phyloP scores from a whole-genome alignment of 495 filamentous ascomycete genomes.

The Penicillium silybi region DNA sequence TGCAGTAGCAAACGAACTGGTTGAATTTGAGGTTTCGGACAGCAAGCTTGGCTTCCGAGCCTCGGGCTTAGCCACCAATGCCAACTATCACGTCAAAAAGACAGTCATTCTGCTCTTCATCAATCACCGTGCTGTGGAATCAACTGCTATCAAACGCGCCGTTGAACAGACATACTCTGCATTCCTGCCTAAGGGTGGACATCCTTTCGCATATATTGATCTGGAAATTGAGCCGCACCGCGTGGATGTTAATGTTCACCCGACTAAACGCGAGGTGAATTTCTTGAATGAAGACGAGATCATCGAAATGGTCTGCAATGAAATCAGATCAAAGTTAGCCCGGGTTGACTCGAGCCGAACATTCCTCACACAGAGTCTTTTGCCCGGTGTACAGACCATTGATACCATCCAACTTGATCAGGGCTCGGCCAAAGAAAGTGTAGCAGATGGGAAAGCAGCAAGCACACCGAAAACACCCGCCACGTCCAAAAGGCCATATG shows the following conservation, averaged over 20 bases:
- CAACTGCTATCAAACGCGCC: slow-evolving; percentile 80
- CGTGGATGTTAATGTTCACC: slow-evolving; percentile 97
- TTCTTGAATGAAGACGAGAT: slow-evolving; percentile 98
- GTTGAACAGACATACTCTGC: slow-evolving; percentile 86
- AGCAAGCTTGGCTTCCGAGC: slow-evolving; percentile 78
- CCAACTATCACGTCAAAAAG: slow-evolving; percentile 93
- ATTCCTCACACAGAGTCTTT: slow-evolving; percentile 87
- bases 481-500: slow-evolving; percentile 62
- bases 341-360: slow-evolving; percentile 93
- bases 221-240: slow-evolving; percentile 89
- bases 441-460: slow-evolving; percentile 7
- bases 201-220: slow-evolving; percentile 91
- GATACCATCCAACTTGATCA: slow-evolving; percentile 27
- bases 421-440: slow-evolving; percentile 7
- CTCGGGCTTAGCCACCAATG: slow-evolving; percentile 81
- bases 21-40: slow-evolving; percentile 70
- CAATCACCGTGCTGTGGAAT: slow-evolving; percentile 96
- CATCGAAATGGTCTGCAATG: slow-evolving; percentile 79
- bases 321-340: slow-evolving; percentile 73
- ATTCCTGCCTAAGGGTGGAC: slow-evolving; percentile 91
- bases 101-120: slow-evolving; percentile 91
- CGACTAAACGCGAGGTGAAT: slow-evolving; percentile 96
- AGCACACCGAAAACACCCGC: slow-evolving; percentile 35
- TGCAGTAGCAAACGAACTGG: slow-evolving; percentile 82
- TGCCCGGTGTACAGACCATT: slow-evolving; percentile 56